Conservation (phyloP, 2,329 filamentous ascomycete species). For the Samsoniella hepiali region DNA sequence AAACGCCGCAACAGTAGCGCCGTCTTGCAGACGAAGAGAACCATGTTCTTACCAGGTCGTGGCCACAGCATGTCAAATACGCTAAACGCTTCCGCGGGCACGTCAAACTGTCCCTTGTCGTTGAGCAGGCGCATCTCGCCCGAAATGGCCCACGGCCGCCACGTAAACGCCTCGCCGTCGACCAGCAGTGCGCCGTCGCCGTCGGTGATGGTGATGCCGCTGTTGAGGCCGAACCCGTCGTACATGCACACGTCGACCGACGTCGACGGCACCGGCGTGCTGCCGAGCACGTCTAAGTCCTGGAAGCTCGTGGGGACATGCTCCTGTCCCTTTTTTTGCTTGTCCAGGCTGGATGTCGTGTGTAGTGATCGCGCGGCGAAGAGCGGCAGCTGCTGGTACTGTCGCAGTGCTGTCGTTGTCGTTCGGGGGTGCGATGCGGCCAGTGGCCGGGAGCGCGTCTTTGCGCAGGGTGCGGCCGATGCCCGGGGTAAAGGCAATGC, state of each 20-base stretch:
- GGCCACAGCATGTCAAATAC: constrained; percentile 78
- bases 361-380: constrained; percentile 22
- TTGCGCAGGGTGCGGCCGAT: not conserved
- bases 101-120: constrained; percentile 76
- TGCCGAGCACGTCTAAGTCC: constrained; percentile 74
- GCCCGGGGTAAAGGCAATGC: not conserved
- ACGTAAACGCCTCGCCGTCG: constrained; percentile 82
- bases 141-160: constrained; percentile 72
- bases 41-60: constrained; percentile 64
- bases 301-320: constrained; percentile 60
- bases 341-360: constrained; percentile 21
- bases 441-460: not conserved
- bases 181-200: constrained; percentile 75
- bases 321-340: constrained; percentile 27
- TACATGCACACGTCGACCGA: constrained; percentile 77
- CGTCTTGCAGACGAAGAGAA: not conserved
- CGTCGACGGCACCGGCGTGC: constrained; percentile 72
- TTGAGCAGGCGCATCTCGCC: constrained; percentile 59
- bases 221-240: constrained; percentile 85
- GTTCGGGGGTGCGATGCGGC: not conserved
- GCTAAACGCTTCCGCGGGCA: constrained; percentile 67
- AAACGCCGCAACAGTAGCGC: not conserved
- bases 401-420: not conserved
- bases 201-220: constrained; percentile 66
- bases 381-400: not conserved